Evolutionary conservation across 768 basidiomycete species (phyloP).

Genomic region (Guyanaporus albipodus): DNA sequence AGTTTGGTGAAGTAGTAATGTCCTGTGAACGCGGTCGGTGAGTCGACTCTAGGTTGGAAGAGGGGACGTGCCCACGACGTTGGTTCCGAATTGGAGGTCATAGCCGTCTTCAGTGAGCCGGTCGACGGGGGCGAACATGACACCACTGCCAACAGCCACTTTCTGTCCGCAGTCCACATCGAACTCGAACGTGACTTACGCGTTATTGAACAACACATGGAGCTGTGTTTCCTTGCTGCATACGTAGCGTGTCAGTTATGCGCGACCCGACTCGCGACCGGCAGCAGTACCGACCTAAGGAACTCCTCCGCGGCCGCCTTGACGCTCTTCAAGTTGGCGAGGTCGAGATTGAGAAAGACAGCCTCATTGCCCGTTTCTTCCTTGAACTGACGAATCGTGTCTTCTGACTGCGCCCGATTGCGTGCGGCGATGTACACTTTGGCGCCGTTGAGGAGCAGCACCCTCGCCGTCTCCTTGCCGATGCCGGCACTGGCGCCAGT

Average conservation of each 20-base stretch:
- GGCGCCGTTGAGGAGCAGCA: conserved; percentile 29
- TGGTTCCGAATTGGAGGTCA: conserved; percentile 56
- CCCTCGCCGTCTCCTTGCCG: conserved; percentile 25
- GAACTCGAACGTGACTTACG: conserved; percentile 31
- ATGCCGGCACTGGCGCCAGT: conserved; percentile 35
- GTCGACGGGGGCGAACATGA: conserved; percentile 42
- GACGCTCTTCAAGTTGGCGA: conserved; percentile 33
- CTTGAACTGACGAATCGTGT: conserved; percentile 31
- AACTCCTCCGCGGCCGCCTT: conserved; percentile 36
- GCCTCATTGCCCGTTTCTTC: conserved; percentile 31
- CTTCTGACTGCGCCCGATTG: conserved; percentile 20
- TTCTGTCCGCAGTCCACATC: no score
- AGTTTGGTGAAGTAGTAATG: conserved; percentile 36
- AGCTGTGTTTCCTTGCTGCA: conserved; percentile 44
- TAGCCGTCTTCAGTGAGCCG: conserved; percentile 44
- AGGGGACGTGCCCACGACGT: conserved; percentile 42
- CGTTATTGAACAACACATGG: conserved; percentile 49
- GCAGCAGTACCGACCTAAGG: conserved; percentile 16
- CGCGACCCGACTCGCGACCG: no score
- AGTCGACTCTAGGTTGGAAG: no score
- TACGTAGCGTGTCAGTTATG: no score
- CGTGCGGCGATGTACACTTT: conserved; percentile 37
- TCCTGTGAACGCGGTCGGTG: no score
- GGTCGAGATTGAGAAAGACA: conserved; percentile 35
- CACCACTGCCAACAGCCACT: conserved; percentile 43